phyloP scores from a whole-genome alignment of 169 alveolate species.

The Plasmodium reichenowi region DNA sequence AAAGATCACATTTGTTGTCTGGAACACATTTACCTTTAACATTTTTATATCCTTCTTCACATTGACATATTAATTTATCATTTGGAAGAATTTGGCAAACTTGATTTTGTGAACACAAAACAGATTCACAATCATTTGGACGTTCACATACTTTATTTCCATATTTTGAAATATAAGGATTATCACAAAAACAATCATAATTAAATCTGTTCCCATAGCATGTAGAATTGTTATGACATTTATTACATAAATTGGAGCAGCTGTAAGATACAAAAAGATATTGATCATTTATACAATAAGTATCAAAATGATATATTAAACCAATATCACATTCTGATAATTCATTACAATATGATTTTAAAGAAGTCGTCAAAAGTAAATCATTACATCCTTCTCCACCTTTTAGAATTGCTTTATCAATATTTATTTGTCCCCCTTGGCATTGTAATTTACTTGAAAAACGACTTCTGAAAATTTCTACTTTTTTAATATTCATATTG shows the following conservation, averaged over 20 bases:
- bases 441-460: slow-evolving; percentile 47
- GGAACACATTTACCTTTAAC: slow-evolving; percentile 33
- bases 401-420: slow-evolving; percentile 27
- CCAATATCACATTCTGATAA: slow-evolving; percentile 49
- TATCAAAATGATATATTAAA: slow-evolving; percentile 36
- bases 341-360: slow-evolving; percentile 34
- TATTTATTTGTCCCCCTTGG: slow-evolving; percentile 30
- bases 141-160: slow-evolving; percentile 7
- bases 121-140: not conserved
- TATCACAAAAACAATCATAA: slow-evolving; percentile 29
- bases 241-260: slow-evolving; percentile 12
- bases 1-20: slow-evolving; percentile 26
- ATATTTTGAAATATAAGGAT: slow-evolving; percentile 20
- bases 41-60: slow-evolving; percentile 21
- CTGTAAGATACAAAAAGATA: slow-evolving; percentile 37
- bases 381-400: slow-evolving; percentile 38
- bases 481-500: not conserved
- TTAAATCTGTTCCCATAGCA: slow-evolving; percentile 46
- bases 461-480: slow-evolving; percentile 32
- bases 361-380: slow-evolving; percentile 18
- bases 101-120: slow-evolving; percentile 15
- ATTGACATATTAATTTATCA: slow-evolving; percentile 4
- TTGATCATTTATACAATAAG: slow-evolving; percentile 33
- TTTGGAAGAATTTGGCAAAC: slow-evolving; percentile 5
- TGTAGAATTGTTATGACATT: slow-evolving; percentile 17